Base-by-base conservation (phyloP, 2,329 filamentous ascomycete genomes). In the Madurella mycetomatis region DNA sequence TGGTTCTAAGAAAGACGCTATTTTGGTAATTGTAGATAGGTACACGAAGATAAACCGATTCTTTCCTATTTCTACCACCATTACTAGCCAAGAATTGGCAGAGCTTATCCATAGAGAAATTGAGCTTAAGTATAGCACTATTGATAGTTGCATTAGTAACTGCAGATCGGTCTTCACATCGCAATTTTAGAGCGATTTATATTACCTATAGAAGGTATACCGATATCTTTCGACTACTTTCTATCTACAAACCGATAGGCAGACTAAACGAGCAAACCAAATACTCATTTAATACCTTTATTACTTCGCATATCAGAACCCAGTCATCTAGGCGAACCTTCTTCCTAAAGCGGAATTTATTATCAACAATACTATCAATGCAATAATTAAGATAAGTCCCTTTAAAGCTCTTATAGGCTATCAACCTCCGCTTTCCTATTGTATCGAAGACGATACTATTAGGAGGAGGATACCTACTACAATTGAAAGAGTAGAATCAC, bases 21-120 rank as follows among this genome's bases (percentile, higher is more conserved):
- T 49, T 19, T 40, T 49, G 1, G 30, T 49, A 12, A 15, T 49
- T 15, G 18, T 49, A 1, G 25, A 49, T 9, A 4, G 16, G 5
- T 49, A 18, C n/a, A 49, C 30, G 2, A 49, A 49, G 13, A 49
- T 49, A 16, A 34, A n/a, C n/a, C 37, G 47, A 3, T 49, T 49
- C 16, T 49, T 49, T n/a, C 5, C 31, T 1, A 15, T 50, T 2
- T 37, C 5, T 43, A 25, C 16, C 2, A 11, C 13, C 5, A 50
- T 50, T 2, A 43, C n/a, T 12, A 50, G 47, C 17, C 9, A 50
- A 39, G 25, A 50, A n/a, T n/a, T 50, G 1, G 31, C 31, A 2
- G 17, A 50, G 16, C 30, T 50, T 7, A 2, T 50, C n/a, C 9
- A 50, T n/a, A 2, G 17, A 11, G 30, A 50, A 15, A 43, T 50